Evolutionary conservation across 108 stramenopile genomes (phyloP), one percentile per base, ranked within the genome.

Genomic region (Conticribra weissflogii): DNA sequence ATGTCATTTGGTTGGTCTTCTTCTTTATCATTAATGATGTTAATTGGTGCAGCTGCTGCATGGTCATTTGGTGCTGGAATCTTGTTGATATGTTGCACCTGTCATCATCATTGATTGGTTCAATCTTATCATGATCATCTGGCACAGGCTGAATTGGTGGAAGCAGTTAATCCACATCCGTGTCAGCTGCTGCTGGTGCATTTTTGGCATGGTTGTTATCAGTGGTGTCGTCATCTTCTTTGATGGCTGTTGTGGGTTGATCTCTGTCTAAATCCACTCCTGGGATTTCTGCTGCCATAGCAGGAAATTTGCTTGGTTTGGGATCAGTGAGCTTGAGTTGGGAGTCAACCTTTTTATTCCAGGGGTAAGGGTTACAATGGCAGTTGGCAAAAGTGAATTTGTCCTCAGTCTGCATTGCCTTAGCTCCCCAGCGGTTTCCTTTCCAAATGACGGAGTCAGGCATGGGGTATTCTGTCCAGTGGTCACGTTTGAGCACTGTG

Each of bases 381-480:
- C 56, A 27, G 27, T 59, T 57, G 3, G 63, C 66, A 7, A 83
- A 22, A 0, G n/a, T n/a, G n/a, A n/a, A n/a, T n/a, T n/a, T n/a
- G n/a, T n/a, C n/a, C n/a, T n/a, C n/a, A n/a, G n/a, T n/a, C n/a
- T n/a, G n/a, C n/a, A n/a, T n/a, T n/a, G n/a, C n/a, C n/a, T n/a
- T n/a, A n/a, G n/a, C n/a, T n/a, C n/a, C n/a, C n/a, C n/a, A n/a
- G n/a, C n/a, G n/a, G n/a, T n/a, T n/a, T n/a, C 66, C 50, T 0
- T 46, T 52, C 3, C 31, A 16, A 18, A 83, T 68, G 1, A 83
- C 76, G 9, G 21, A 45, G 3, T 64, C 41, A 3, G 78, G 36
- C 44, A 83, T 83, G 7, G 73, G 78, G 22, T 75, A 23, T 0
- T 5, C 24, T 16, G 73, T 79, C 59, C 67, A 61, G 14, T 19